phyloP scores from a whole-genome alignment of 2,329 filamentous ascomycete genomes.

The Penicillium sp. region DNA sequence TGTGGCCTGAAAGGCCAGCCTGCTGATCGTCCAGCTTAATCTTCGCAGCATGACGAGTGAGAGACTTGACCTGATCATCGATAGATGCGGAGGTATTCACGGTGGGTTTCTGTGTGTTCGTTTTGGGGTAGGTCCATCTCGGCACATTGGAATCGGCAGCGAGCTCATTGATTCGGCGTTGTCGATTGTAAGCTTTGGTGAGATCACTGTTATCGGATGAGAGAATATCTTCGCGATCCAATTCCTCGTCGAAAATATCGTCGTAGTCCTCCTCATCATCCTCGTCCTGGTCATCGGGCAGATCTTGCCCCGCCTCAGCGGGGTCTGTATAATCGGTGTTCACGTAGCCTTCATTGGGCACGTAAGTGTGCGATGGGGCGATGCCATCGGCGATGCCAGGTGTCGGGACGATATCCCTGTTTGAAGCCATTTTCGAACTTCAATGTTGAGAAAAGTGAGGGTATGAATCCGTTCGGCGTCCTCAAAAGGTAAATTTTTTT shows the following conservation, averaged over 20 bases:
- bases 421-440: slow-evolving; percentile 26
- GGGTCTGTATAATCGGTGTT: slow-evolving; percentile 36
- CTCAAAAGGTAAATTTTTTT: slow-evolving; percentile 23
- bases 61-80: slow-evolving; percentile 81
- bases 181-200: slow-evolving; percentile 84
- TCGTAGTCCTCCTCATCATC: slow-evolving; percentile 61
- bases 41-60: slow-evolving; percentile 80
- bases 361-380: slow-evolving; percentile 47
- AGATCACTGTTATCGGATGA: slow-evolving; percentile 62
- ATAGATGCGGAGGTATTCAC: slow-evolving; percentile 75
- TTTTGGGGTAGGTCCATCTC: slow-evolving; percentile 60
- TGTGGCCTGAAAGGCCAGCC: slow-evolving; percentile 51
- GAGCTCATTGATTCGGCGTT: slow-evolving; percentile 62
- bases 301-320: slow-evolving; percentile 32
- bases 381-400: slow-evolving; percentile 44
- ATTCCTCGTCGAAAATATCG: slow-evolving; percentile 53
- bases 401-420: slow-evolving; percentile 18
- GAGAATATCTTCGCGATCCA: slow-evolving; percentile 54
- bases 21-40: slow-evolving; percentile 68
- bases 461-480: slow-evolving; percentile 5
- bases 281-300: slow-evolving; percentile 38
- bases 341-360: slow-evolving; percentile 50
- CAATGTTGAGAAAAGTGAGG: slow-evolving; percentile 8
- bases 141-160: slow-evolving; percentile 48
- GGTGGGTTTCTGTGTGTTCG: slow-evolving; percentile 72